phyloP scores from a whole-genome alignment of 306 rosid species.

The Dryas drummondii region DNA sequence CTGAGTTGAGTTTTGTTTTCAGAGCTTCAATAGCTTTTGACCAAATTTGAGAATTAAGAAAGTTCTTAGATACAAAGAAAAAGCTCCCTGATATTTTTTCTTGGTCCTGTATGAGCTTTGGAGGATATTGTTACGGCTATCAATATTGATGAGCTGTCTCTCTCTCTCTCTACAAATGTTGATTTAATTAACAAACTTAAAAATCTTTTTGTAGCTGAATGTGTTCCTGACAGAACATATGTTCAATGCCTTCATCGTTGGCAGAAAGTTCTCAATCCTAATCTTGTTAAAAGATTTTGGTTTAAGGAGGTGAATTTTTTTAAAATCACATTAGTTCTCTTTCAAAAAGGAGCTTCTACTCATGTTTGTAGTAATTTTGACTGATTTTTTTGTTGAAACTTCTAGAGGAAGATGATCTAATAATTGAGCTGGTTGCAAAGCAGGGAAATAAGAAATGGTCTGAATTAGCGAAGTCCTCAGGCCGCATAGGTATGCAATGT shows the following conservation, averaged over 20 bases:
- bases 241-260: constrained; percentile 60
- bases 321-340: background rate
- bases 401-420: constrained; percentile 47
- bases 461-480: constrained; percentile 34
- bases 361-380: background rate
- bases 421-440: constrained; percentile 30
- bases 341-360: background rate
- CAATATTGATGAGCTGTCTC: no score
- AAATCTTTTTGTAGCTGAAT: constrained; percentile 32
- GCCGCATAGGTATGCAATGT: constrained; percentile 61
- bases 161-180: no score
- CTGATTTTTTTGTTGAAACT: background rate
- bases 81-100: no score
- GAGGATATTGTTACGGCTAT: no score
- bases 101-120: no score
- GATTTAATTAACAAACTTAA: background rate
- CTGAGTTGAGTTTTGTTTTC: no score
- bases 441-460: constrained; percentile 42
- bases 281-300: constrained; percentile 58
- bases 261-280: constrained; percentile 56
- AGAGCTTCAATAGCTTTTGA: no score
- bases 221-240: constrained; percentile 35
- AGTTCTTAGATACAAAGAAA: no score
- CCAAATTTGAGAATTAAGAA: no score
- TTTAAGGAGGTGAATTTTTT: constrained; percentile 38